Evolutionary conservation across 2,329 filamentous ascomycete species (phyloP).

Genomic region (Cadophora gregata): DNA sequence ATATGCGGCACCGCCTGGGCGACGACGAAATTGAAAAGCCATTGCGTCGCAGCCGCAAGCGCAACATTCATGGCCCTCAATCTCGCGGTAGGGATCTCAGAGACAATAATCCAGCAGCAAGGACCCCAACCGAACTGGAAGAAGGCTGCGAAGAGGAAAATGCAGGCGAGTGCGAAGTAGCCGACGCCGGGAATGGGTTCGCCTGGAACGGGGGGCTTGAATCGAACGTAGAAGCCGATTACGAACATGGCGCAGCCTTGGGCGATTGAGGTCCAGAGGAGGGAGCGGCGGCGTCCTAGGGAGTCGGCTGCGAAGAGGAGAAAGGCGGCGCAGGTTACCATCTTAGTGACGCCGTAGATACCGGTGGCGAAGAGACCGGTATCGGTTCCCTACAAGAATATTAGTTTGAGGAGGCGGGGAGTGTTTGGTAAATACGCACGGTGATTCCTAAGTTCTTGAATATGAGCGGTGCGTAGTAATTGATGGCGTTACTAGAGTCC

Average conservation of each 20-base stretch:
- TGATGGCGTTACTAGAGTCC: slow-evolving; percentile 54
- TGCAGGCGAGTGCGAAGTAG: slow-evolving; percentile 72
- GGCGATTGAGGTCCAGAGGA: slow-evolving; percentile 57
- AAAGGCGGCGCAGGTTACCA: slow-evolving; percentile 66
- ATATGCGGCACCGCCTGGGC: slow-evolving; percentile 71
- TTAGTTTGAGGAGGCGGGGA: not conserved
- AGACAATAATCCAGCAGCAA: slow-evolving; percentile 72
- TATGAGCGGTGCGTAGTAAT: slow-evolving; percentile 66
- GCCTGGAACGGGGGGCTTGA: slow-evolving; percentile 61
- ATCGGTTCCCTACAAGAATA: slow-evolving; percentile 49
- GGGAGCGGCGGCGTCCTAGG: slow-evolving; percentile 61
- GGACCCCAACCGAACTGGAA: slow-evolving; percentile 77
- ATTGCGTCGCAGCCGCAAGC: slow-evolving; percentile 71
- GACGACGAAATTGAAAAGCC: slow-evolving; percentile 78
- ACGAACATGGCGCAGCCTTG: slow-evolving; percentile 68
- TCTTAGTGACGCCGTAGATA: slow-evolving; percentile 76
- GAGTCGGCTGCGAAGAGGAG: slow-evolving; percentile 72
- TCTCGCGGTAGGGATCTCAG: slow-evolving; percentile 72
- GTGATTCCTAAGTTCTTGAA: slow-evolving; percentile 69
- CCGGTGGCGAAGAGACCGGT: slow-evolving; percentile 74
- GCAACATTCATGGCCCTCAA: slow-evolving; percentile 71
- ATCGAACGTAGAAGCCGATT: slow-evolving; percentile 73
- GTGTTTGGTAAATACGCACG: slow-evolving; percentile 36
- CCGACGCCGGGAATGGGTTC: slow-evolving; percentile 66
- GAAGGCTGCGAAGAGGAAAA: slow-evolving; percentile 74